These are phyloP conservation scores for Amphirosellinia nigrospora DNA, from an alignment of 495 filamentous ascomycete species.

Conservation along the genomic window DNA sequence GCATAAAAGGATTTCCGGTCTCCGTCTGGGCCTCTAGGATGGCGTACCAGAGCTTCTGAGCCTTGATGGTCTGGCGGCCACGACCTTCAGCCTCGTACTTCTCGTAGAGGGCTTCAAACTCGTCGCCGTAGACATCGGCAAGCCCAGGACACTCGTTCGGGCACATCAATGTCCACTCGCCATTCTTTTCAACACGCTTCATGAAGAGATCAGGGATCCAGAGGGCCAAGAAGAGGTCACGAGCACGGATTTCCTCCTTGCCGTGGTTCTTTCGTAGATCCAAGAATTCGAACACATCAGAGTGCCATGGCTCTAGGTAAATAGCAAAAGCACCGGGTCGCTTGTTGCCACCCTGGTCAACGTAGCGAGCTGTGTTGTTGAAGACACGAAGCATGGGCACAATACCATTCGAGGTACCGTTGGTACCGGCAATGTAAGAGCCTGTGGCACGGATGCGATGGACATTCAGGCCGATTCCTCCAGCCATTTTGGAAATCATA, in stretches of 20 bases:
- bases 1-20: slow-evolving; percentile 98
- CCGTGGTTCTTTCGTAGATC: slow-evolving; percentile 99
- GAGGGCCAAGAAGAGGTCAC: slow-evolving; percentile 95
- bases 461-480: slow-evolving; percentile 94
- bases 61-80: slow-evolving; percentile 88
- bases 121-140: slow-evolving; percentile 95
- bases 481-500: slow-evolving; percentile 99
- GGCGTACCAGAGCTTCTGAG: slow-evolving; percentile 98
- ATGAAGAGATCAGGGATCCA: slow-evolving; percentile 99
- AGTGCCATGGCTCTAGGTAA: slow-evolving; percentile 99
- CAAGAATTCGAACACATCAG: slow-evolving; percentile 95
- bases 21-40: slow-evolving; percentile 98
- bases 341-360: slow-evolving; percentile 99
- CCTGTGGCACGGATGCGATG: slow-evolving; percentile 96
- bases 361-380: slow-evolving; percentile 98
- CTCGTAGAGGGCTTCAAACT: slow-evolving; percentile 94
- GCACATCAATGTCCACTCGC: slow-evolving; percentile 96
- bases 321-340: slow-evolving; percentile 97
- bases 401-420: slow-evolving; percentile 96
- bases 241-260: slow-evolving; percentile 96
- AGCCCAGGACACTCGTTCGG: slow-evolving; percentile 93
- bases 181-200: slow-evolving; percentile 96
- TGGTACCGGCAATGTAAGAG: slow-evolving; percentile 96
- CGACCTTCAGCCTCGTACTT: slow-evolving; percentile 90
- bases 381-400: slow-evolving; percentile 97